Conservation (phyloP, 805 yeast species). For the Yarrowia sp. region DNA sequence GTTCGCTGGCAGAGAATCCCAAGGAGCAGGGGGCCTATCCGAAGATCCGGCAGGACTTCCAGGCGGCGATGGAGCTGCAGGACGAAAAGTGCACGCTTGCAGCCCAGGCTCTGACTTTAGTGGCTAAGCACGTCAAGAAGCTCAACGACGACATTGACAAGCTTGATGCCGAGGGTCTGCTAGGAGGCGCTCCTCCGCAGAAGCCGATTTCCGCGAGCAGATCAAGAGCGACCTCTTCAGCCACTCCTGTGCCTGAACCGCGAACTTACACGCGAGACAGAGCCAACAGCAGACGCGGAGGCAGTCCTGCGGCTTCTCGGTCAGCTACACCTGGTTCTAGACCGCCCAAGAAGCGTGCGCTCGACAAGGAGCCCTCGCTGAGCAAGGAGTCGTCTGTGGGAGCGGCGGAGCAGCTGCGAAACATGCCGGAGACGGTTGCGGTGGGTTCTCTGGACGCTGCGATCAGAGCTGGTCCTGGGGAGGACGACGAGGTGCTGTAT, state of each 20-base stretch:
- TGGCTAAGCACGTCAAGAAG: constrained; percentile 69
- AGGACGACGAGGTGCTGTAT: constrained; percentile 63
- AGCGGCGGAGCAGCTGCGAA: constrained; percentile 10
- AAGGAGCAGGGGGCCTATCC: constrained; percentile 67
- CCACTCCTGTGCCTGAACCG: constrained; percentile 28
- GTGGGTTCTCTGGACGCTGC: constrained; percentile 23
- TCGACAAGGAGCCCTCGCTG: not conserved
- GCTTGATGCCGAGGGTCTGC: constrained; percentile 75
- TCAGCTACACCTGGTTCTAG: constrained; percentile 23
- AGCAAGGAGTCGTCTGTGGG: constrained; percentile 18
- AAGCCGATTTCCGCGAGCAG: constrained; percentile 28
- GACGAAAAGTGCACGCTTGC: constrained; percentile 75
- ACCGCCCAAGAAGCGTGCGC: constrained; percentile 20
- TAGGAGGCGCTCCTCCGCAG: constrained; percentile 44
- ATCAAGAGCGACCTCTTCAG: constrained; percentile 28
- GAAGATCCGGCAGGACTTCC: constrained; percentile 68
- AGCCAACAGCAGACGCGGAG: constrained; percentile 10
- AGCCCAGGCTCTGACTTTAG: constrained; percentile 75
- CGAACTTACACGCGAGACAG: constrained; percentile 24
- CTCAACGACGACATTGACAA: constrained; percentile 74
- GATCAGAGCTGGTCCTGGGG: constrained; percentile 43
- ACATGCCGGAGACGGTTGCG: constrained; percentile 26
- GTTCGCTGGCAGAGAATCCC: constrained; percentile 76
- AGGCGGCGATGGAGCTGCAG: constrained; percentile 59
- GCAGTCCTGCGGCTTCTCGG: constrained; percentile 18